These are phyloP conservation scores for Chaetomium sp. DNA, from an alignment of 2,329 filamentous ascomycete species.

Conservation along the genomic window DNA sequence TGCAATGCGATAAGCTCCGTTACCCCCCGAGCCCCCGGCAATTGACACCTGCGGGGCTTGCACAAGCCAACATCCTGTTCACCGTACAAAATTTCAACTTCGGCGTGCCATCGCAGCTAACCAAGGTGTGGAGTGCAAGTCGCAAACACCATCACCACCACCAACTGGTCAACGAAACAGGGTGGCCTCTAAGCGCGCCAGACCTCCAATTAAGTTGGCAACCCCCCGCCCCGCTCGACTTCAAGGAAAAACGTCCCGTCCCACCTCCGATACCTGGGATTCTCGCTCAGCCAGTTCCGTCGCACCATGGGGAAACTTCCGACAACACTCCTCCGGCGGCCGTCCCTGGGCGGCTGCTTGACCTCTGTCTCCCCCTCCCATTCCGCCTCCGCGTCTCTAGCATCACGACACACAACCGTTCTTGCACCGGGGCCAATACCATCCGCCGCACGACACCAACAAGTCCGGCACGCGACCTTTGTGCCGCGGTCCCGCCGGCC, in stretches of 20 bases:
- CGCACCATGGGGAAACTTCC: slow-evolving; percentile 31
- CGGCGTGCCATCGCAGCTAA: background rate
- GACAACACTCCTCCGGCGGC: slow-evolving; percentile 27
- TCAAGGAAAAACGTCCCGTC: background rate
- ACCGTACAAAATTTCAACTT: slow-evolving; percentile 24
- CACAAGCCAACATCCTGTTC: slow-evolving; percentile 7
- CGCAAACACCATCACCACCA: slow-evolving; percentile 1
- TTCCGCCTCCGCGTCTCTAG: background rate
- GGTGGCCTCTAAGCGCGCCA: background rate
- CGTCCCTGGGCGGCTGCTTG: slow-evolving; percentile 14
- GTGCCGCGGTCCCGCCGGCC: slow-evolving; percentile 83
- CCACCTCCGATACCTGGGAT: background rate
- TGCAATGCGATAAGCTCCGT: background rate
- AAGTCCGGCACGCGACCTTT: slow-evolving; percentile 76
- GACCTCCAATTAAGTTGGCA: slow-evolving; percentile 1
- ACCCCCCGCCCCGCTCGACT: background rate
- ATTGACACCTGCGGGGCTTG: background rate
- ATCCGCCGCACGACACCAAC: slow-evolving; percentile 32
- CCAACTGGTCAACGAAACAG: slow-evolving; percentile 1
- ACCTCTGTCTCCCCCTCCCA: slow-evolving; percentile 19
- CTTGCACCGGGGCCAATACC: slow-evolving; percentile 14
- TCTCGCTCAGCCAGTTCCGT: background rate
- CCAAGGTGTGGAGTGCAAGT: background rate
- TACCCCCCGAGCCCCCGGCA: background rate
- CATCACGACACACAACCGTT: slow-evolving; percentile 10